These are phyloP conservation scores for Pythium volutum DNA, from an alignment of 352 stramenopile species.

Conservation along the genomic window DNA sequence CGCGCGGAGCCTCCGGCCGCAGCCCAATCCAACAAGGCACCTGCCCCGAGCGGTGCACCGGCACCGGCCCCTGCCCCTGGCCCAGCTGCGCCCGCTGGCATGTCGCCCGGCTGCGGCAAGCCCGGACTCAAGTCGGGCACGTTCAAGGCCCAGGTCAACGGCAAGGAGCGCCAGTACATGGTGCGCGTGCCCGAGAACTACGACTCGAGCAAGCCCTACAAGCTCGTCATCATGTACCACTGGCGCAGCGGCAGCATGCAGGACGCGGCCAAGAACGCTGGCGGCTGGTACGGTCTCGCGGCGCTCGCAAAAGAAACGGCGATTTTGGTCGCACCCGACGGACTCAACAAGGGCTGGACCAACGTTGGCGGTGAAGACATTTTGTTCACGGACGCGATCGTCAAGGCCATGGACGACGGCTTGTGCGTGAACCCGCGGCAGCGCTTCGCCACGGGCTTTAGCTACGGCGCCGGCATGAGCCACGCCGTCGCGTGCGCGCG, in stretches of 20 bases:
- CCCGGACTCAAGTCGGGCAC: too few relatives aligned
- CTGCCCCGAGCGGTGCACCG: too few relatives aligned
- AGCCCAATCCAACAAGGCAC: too few relatives aligned
- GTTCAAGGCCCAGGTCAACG: too few relatives aligned
- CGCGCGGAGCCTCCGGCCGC: too few relatives aligned
- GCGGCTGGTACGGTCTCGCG: constrained; percentile 25
- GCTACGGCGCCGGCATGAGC: constrained; percentile 28
- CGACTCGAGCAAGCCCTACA: constrained; percentile 18
- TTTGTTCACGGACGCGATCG: constrained; percentile 24
- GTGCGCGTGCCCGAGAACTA: too few relatives aligned
- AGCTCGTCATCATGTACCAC: constrained; percentile 30
- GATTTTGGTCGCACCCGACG: constrained; percentile 33
- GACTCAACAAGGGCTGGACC: constrained; percentile 14
- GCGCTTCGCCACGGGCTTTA: constrained; percentile 35
- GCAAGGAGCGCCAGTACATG: too few relatives aligned
- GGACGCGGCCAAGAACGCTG: constrained; percentile 28
- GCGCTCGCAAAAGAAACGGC: constrained; percentile 19
- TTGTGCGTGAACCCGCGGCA: constrained; percentile 28
- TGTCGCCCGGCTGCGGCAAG: too few relatives aligned
- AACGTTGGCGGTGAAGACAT: constrained; percentile 31
- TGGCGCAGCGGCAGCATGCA: constrained; percentile 26
- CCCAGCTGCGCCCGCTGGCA: too few relatives aligned
- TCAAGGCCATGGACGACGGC: constrained; percentile 24
- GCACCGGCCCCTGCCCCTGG: too few relatives aligned
- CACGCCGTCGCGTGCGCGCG: constrained; percentile 28